Conservation (phyloP, 2,329 filamentous ascomycete species). For the Pezizomycotina sp. region DNA sequence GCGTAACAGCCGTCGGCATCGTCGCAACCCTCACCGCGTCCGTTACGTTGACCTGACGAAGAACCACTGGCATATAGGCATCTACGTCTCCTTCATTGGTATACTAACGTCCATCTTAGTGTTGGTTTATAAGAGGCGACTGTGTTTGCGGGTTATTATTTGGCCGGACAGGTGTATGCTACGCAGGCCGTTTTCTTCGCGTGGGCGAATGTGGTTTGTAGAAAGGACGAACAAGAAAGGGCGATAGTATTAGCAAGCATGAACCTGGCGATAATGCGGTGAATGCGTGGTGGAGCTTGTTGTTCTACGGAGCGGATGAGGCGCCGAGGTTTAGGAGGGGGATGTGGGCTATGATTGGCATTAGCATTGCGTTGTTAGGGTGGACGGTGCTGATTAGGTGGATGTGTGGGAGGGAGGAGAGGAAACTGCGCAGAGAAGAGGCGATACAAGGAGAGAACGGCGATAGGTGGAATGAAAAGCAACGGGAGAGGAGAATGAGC, state of each 20-base stretch:
- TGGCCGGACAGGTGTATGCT: slow-evolving; percentile 52
- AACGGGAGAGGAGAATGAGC: not conserved
- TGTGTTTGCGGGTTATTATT: slow-evolving; percentile 53
- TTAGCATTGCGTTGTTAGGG: slow-evolving; percentile 40
- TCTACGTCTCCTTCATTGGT: slow-evolving; percentile 50
- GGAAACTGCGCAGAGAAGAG: not conserved
- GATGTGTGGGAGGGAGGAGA: not conserved
- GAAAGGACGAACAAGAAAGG: slow-evolving; percentile 45
- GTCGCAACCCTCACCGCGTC: slow-evolving; percentile 18
- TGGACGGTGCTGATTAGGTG: slow-evolving; percentile 34
- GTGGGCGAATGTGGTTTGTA: slow-evolving; percentile 56
- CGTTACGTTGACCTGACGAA: slow-evolving; percentile 6
- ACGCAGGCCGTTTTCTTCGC: slow-evolving; percentile 61
- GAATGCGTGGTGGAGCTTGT: slow-evolving; percentile 56
- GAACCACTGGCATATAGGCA: slow-evolving; percentile 44
- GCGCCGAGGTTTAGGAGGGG: slow-evolving; percentile 51
- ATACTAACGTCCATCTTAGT: slow-evolving; percentile 47
- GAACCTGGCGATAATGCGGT: slow-evolving; percentile 54
- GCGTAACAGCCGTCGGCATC: slow-evolving; percentile 38
- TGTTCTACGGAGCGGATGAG: slow-evolving; percentile 52
- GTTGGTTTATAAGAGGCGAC: slow-evolving; percentile 35
- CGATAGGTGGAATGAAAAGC: not conserved
- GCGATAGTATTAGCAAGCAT: slow-evolving; percentile 54
- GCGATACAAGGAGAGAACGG: not conserved
- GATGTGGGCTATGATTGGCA: slow-evolving; percentile 60